Conservation (phyloP, 495 filamentous ascomycete species). For the Talaromyces wortmannii region DNA sequence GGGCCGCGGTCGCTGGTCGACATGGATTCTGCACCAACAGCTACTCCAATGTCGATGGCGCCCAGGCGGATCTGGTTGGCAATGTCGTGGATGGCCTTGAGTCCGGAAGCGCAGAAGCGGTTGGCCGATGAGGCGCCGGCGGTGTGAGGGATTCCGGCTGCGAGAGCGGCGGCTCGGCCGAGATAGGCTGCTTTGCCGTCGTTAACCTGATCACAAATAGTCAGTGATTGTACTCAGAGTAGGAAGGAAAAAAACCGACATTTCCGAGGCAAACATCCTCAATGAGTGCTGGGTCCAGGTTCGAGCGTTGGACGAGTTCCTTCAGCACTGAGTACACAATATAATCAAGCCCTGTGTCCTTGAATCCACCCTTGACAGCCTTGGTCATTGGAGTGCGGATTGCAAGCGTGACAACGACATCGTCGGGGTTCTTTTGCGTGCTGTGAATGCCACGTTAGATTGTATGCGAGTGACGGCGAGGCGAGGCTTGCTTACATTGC, state of each 20-base stretch:
- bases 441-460: slow-evolving; percentile 33
- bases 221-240: slow-evolving; percentile 1
- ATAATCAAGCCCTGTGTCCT: slow-evolving; percentile 88
- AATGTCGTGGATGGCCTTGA: slow-evolving; percentile 91
- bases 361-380: slow-evolving; percentile 79
- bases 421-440: slow-evolving; percentile 89
- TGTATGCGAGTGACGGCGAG: slow-evolving; percentile 3
- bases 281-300: slow-evolving; percentile 72
- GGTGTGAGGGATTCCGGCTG: slow-evolving; percentile 92
- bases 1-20: slow-evolving; percentile 60
- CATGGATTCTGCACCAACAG: slow-evolving; percentile 87
- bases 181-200: slow-evolving; percentile 87
- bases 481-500: slow-evolving; percentile 57
- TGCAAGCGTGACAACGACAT: slow-evolving; percentile 86
- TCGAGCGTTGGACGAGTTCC: slow-evolving; percentile 65
- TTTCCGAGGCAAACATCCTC: slow-evolving; percentile 94
- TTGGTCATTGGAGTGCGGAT: slow-evolving; percentile 76
- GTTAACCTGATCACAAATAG: slow-evolving; percentile 54
- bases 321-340: slow-evolving; percentile 74
- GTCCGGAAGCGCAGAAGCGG: slow-evolving; percentile 94
- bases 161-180: slow-evolving; percentile 77
- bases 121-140: slow-evolving; percentile 73
- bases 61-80: slow-evolving; percentile 79
- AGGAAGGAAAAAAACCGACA: slow-evolving; percentile 38
- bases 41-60: slow-evolving; percentile 80